Conservation (phyloP, 1,284 basidiomycete species). For the Trametes hirsuta region DNA sequence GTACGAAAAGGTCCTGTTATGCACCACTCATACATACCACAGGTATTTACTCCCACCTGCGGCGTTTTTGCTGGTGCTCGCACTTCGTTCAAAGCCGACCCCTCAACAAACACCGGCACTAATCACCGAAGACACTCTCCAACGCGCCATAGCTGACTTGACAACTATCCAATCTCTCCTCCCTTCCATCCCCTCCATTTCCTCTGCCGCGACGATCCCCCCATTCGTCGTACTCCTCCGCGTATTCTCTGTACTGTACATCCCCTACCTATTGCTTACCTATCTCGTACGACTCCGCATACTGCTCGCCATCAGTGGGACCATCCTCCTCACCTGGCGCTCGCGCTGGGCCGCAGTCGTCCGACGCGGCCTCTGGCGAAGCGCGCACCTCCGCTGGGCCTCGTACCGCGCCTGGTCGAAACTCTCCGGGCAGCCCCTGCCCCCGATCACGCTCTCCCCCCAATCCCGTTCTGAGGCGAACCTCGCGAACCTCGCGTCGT, state of each 20-base stretch:
- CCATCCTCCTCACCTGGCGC: constrained; percentile 60
- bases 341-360: constrained; percentile 66
- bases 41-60: constrained; percentile 51
- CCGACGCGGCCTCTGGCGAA: constrained; percentile 58
- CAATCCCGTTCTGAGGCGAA: constrained; percentile 35
- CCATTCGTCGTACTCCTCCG: constrained; percentile 46
- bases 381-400: constrained; percentile 68
- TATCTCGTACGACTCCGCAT: constrained; percentile 60
- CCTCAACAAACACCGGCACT: constrained; percentile 39
- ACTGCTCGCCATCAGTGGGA: constrained; percentile 61
- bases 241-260: constrained; percentile 49
- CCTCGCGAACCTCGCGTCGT: constrained; percentile 29
- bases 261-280: constrained; percentile 64
- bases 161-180: constrained; percentile 56
- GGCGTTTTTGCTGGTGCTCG: constrained; percentile 39
- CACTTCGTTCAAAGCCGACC: constrained; percentile 36
- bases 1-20: background rate
- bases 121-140: constrained; percentile 66
- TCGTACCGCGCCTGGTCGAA: constrained; percentile 50
- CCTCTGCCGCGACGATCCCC: constrained; percentile 29
- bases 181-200: constrained; percentile 35
- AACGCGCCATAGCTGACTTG: constrained; percentile 56
- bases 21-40: background rate
- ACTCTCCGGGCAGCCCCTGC: constrained; percentile 57
- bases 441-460: constrained; percentile 33